Evolutionary conservation across 192 early-diverging fungal genomes (phyloP), one percentile per base, ranked within the genome.

Genomic region (Chytriomyces sp.): DNA sequence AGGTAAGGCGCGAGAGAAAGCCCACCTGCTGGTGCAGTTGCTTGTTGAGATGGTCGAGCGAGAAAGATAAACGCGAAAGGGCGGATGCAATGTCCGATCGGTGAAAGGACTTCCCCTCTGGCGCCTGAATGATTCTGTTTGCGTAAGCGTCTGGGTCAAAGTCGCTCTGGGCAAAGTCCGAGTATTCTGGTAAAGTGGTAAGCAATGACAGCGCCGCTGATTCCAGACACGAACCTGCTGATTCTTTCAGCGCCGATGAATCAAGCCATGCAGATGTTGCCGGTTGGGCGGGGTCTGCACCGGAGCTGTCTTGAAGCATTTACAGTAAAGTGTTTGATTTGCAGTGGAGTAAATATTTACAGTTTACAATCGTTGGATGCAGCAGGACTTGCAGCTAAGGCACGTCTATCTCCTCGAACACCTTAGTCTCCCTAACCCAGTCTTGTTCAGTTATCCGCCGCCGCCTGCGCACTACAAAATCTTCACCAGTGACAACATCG

Each of bases 61-160:
- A 89, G 83, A 91, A 92, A 9, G 85, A 86, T 35, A 93, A 80
- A 76, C 88, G 91, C 24, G 90, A 82, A 0, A 93, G 81, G 7
- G 91, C 87, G 5, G 90, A 91, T 6, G 86, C 76, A 13, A 93
- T 86, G 80, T 93, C 91, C 64, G 80, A 82, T 5, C 85, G 84
- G 59, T 90, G 79, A 62, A 72, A 90, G 1, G 85, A 81, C 20
- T 81, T 83, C 10, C 83, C 79, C n/a, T 79, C 85, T n/a, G 81
- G 81, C 6, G 83, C 76, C 64, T 91, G 88, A n/a, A 92, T 85
- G 65, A 91, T 87, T 1, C 86, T 74, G 64, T 90, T 91, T 16
- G 90, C 88, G 83, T 93, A 92, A 50, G 82, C 85, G 60, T 86
- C 85, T 43, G 91, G 83, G 74, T 93, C 92, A 81, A 93, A 93